phyloP scores from a whole-genome alignment of 208 protist species.

The Herpetomonas samuelpessoai region DNA sequence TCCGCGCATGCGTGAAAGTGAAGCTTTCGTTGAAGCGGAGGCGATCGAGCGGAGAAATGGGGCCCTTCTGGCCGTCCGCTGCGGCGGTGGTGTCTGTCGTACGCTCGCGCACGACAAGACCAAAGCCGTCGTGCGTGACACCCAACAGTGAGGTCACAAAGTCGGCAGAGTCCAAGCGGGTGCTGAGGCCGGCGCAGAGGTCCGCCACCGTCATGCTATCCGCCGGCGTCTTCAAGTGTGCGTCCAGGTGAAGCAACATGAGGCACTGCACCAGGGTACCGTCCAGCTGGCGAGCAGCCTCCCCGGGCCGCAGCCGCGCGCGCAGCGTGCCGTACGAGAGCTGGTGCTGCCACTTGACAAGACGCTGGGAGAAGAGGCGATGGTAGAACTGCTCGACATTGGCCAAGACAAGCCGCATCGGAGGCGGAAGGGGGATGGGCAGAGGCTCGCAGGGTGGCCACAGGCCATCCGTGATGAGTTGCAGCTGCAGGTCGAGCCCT shows the following conservation, averaged over 20 bases:
- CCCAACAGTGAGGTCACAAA: slow-evolving; percentile 46
- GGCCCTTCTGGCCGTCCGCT: background rate
- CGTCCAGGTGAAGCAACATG: slow-evolving; percentile 90
- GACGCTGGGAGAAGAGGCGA: slow-evolving; percentile 61
- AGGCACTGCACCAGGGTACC: slow-evolving; percentile 92
- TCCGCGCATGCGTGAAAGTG: slow-evolving; percentile 20
- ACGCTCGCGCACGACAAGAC: slow-evolving; percentile 33
- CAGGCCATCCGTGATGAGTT: slow-evolving; percentile 88
- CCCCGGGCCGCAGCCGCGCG: slow-evolving; percentile 22
- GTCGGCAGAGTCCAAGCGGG: slow-evolving; percentile 53
- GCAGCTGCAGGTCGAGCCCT: slow-evolving; percentile 63
- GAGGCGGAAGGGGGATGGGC: slow-evolving; percentile 26
- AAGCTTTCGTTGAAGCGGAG: slow-evolving; percentile 46
- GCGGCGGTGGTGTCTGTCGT: background rate
- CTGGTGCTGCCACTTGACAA: slow-evolving; percentile 88
- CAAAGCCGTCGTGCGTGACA: slow-evolving; percentile 42
- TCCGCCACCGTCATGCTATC: slow-evolving; percentile 43
- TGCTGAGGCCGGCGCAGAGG: slow-evolving; percentile 47
- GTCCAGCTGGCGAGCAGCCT: slow-evolving; percentile 57
- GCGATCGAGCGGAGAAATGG: slow-evolving; percentile 21
- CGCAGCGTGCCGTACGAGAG: slow-evolving; percentile 72
- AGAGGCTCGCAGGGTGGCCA: slow-evolving; percentile 81
- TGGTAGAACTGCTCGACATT: slow-evolving; percentile 86
- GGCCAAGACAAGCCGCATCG: slow-evolving; percentile 45
- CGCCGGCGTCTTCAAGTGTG: slow-evolving; percentile 19